Conservation (phyloP, 805 yeast species). For the Cyberlindnera japonica region DNA sequence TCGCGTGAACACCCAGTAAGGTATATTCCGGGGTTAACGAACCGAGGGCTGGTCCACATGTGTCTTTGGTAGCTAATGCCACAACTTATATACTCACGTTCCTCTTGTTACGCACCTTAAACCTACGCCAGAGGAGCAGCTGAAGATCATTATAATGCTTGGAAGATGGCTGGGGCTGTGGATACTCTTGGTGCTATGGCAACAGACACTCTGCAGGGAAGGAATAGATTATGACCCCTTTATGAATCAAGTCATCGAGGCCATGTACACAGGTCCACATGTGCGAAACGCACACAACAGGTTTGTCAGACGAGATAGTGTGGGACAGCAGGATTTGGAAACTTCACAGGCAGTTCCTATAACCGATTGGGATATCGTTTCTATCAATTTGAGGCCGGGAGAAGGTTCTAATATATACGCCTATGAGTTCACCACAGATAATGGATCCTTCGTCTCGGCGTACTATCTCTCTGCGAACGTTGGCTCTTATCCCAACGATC, state of each 20-base stretch:
- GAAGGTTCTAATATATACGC: slow-evolving; percentile 9
- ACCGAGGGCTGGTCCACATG: too few relatives aligned
- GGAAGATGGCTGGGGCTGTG: too few relatives aligned
- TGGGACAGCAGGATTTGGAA: not conserved
- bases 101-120: too few relatives aligned
- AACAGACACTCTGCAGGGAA: too few relatives aligned
- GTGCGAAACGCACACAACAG: not conserved
- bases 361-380: slow-evolving; percentile 16
- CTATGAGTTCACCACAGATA: slow-evolving; percentile 16
- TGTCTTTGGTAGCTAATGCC: too few relatives aligned
- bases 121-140: too few relatives aligned
- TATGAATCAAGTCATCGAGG: not conserved
- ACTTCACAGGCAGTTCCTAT: not conserved
- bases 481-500: slow-evolving; percentile 9
- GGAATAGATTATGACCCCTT: not conserved
- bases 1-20: not conserved
- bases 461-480: slow-evolving; percentile 16
- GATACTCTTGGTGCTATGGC: too few relatives aligned
- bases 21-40: slow-evolving; percentile 3
- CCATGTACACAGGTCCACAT: not conserved
- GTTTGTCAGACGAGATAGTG: not conserved
- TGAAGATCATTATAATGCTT: too few relatives aligned
- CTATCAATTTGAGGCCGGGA: slow-evolving; percentile 18
- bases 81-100: too few relatives aligned
- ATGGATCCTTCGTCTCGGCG: slow-evolving; percentile 2